A percentile compares a stretch with the other conserved stretches of the same genome.
Conservation (phyloP, 352 stramenopile genomes). For the Halophytophthora polymorphica region DNA sequence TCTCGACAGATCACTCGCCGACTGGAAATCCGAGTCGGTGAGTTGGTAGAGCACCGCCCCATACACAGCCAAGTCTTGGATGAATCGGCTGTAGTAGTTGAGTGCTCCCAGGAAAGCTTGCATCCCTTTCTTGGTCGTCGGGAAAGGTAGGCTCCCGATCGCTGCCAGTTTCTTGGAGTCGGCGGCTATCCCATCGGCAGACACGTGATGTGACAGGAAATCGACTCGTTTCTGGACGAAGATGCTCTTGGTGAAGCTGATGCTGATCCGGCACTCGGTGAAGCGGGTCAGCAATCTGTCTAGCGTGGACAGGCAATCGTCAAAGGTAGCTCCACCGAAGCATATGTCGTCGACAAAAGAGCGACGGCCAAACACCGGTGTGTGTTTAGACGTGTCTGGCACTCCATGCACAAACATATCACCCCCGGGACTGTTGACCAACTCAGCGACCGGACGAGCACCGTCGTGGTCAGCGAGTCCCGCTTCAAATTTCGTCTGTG, state of each 20-base stretch:
- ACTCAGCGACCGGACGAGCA: neutral
- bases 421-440: constrained; percentile 1
- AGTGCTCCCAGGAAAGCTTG: constrained; percentile 19
- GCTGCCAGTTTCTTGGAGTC: constrained; percentile 9
- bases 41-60: constrained; percentile 16
- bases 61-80: constrained; percentile 19
- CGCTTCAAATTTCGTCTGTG: neutral
- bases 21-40: neutral
- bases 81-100: constrained; percentile 28
- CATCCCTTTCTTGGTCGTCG: constrained; percentile 11
- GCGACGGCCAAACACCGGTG: constrained; percentile 5
- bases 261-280: constrained; percentile 15
- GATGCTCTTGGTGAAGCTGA: constrained; percentile 22
- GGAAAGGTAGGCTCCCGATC: constrained; percentile 8
- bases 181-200: constrained; percentile 4
- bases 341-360: constrained; percentile 19
- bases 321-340: neutral
- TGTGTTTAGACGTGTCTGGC: neutral
- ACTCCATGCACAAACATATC: constrained; percentile 9
- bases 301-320: constrained; percentile 1
- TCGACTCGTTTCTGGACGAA: constrained; percentile 9
- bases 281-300: constrained; percentile 10
- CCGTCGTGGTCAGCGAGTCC: neutral
- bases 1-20: neutral
- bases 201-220: constrained; percentile 16